These are phyloP conservation scores for Omphalotus olearius DNA, from an alignment of 1,284 basidiomycete species.

Conservation along the genomic window DNA sequence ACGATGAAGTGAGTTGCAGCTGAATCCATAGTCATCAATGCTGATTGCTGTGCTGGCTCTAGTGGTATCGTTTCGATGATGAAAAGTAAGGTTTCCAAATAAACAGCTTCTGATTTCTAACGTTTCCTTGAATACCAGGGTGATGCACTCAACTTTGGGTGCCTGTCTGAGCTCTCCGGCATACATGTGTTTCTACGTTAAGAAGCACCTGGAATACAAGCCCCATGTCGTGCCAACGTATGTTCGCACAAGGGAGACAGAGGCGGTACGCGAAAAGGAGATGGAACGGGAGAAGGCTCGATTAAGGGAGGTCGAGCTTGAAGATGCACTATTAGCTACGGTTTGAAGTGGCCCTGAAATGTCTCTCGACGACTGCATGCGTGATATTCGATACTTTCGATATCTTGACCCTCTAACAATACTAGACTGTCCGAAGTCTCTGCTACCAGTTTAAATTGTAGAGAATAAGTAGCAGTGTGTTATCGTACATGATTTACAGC, in stretches of 20 bases:
- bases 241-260: slow-evolving; percentile 62
- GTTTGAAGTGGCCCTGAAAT: slow-evolving; percentile 9
- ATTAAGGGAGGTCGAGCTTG: slow-evolving; percentile 40
- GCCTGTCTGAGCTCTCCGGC: slow-evolving; percentile 68
- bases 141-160: slow-evolving; percentile 64
- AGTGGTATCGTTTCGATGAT: slow-evolving; percentile 96
- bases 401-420: no score
- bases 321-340: slow-evolving; percentile 50
- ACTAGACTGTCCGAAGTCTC: no score
- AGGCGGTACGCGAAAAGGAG: slow-evolving; percentile 63
- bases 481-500: no score
- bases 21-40: slow-evolving; percentile 5
- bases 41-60: slow-evolving; percentile 15
- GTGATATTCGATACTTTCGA: no score
- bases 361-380: no score
- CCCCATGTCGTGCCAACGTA: slow-evolving; percentile 65
- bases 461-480: no score
- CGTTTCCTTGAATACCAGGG: slow-evolving; percentile 36
- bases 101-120: neutral
- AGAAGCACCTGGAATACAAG: slow-evolving; percentile 80
- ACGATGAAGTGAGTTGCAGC: slow-evolving; percentile 58
- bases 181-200: slow-evolving; percentile 94
- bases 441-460: no score
- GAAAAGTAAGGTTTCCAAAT: slow-evolving; percentile 63
- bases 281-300: slow-evolving; percentile 46